Evolutionary conservation across 257 asterid species (phyloP).

Genomic region (Nemophila menziesii): DNA sequence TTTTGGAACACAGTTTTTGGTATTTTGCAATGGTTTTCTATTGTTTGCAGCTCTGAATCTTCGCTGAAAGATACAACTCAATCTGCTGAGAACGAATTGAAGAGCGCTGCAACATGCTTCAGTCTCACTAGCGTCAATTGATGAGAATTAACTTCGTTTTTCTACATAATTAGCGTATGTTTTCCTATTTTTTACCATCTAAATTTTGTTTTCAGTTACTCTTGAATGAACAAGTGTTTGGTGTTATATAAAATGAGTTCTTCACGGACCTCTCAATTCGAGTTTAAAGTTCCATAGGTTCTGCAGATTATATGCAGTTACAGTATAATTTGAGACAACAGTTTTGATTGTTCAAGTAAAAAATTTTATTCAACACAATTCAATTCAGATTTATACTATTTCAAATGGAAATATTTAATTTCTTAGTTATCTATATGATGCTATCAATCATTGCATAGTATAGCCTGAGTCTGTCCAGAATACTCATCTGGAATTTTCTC

Average conservation of each 20-base stretch:
- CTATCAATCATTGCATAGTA: too few relatives aligned
- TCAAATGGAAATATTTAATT: neutral
- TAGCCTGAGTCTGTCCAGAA: too few relatives aligned
- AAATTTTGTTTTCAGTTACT: neutral
- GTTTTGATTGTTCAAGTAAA: neutral
- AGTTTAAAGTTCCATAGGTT: neutral
- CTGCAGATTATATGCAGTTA: neutral
- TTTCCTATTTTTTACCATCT: neutral
- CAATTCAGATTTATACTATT: neutral
- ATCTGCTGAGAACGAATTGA: slow-evolving; percentile 55
- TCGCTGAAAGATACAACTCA: slow-evolving; percentile 52
- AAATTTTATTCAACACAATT: neutral
- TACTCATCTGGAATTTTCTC: too few relatives aligned
- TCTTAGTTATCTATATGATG: too few relatives aligned
- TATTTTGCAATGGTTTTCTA: too few relatives aligned
- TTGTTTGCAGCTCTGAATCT: slow-evolving; percentile 55
- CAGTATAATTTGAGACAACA: neutral
- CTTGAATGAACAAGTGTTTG: neutral
- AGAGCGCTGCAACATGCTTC: slow-evolving; percentile 76
- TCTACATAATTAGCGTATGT: slow-evolving; percentile 8
- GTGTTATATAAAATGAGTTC: slow-evolving; percentile 1
- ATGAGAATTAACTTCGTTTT: slow-evolving; percentile 8
- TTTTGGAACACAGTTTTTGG: too few relatives aligned
- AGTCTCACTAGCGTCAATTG: slow-evolving; percentile 68
- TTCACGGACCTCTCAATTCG: neutral